A percentile compares a stretch with the other conserved stretches of the same genome.
Evolutionary conservation across 2,329 filamentous ascomycete species (phyloP).

Genomic region (Westerdykella aurantiaca): DNA sequence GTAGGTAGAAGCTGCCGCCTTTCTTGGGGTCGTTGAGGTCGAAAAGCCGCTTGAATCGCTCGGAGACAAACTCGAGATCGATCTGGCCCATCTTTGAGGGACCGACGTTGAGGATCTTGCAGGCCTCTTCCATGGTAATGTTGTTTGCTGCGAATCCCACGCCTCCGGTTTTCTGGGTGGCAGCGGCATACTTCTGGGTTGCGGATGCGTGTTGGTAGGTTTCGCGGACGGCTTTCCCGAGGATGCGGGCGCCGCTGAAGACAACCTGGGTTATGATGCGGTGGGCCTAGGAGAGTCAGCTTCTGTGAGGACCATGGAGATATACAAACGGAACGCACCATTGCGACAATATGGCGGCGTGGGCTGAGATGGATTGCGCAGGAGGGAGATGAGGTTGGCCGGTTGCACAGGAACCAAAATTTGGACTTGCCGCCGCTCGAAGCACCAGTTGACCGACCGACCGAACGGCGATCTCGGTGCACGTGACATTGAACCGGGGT

Average conservation of each 20-base stretch:
- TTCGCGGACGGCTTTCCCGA: conserved; percentile 87
- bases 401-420: conserved; percentile 8
- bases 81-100: conserved; percentile 72
- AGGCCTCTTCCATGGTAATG: conserved; percentile 92
- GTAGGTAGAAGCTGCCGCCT: conserved; percentile 94
- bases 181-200: conserved; percentile 72
- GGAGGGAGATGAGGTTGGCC: conserved; percentile 2
- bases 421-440: no score
- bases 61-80: conserved; percentile 72
- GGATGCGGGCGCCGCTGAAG: conserved; percentile 81
- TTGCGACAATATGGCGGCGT: conserved; percentile 8
- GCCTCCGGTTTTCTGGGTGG: conserved; percentile 57
- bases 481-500: no score
- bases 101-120: conserved; percentile 93
- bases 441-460: no score
- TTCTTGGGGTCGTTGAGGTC: conserved; percentile 93
- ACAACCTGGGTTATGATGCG: conserved; percentile 91
- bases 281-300: conserved; percentile 63
- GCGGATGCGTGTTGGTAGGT: conserved; percentile 94
- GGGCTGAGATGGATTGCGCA: background rate
- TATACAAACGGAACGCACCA: conserved; percentile 19
- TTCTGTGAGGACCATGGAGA: background rate
- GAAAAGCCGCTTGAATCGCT: conserved; percentile 89
- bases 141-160: conserved; percentile 60
- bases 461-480: no score